These are phyloP conservation scores for Cyclostephanos tholiformis DNA, from an alignment of 108 stramenopile genomes.

Conservation along the genomic window DNA sequence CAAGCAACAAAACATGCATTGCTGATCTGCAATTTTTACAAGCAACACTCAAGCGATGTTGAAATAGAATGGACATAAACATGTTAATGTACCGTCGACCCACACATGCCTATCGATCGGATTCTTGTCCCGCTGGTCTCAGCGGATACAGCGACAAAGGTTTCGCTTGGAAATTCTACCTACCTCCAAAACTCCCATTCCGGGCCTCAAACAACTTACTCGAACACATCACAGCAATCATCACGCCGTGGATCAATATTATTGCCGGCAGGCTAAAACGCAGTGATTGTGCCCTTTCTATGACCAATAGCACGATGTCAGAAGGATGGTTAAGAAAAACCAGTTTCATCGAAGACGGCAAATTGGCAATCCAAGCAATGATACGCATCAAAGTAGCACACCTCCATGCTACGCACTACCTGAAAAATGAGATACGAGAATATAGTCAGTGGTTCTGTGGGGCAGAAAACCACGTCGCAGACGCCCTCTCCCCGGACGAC, in stretches of 20 bases:
- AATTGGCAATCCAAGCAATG: too few species aligned
- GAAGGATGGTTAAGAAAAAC: slow-evolving; percentile 18
- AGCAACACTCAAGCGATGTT: background rate
- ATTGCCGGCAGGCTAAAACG: background rate
- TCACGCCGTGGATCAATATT: slow-evolving; percentile 14
- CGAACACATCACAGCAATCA: slow-evolving; percentile 1
- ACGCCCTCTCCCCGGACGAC: too few species aligned
- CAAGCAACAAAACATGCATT: too few species aligned
- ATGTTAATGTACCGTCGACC: background rate
- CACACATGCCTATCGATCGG: background rate
- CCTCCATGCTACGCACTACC: too few species aligned
- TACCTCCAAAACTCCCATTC: slow-evolving; percentile 12
- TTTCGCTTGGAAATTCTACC: slow-evolving; percentile 9
- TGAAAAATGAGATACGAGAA: too few species aligned
- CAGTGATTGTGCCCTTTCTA: too few species aligned
- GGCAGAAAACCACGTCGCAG: too few species aligned
- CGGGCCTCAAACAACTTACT: slow-evolving; percentile 28
- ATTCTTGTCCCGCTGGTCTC: slow-evolving; percentile 17
- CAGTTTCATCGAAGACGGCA: slow-evolving; percentile 4
- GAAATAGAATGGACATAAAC: slow-evolving; percentile 8
- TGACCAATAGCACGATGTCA: slow-evolving; percentile 5
- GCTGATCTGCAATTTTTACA: slow-evolving; percentile 1
- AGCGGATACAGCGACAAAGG: slow-evolving; percentile 9
- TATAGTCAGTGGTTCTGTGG: too few species aligned
- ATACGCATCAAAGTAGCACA: too few species aligned